Evolutionary conservation across 129 eudicot species (phyloP).

Genomic region (Lactuca sativa): DNA sequence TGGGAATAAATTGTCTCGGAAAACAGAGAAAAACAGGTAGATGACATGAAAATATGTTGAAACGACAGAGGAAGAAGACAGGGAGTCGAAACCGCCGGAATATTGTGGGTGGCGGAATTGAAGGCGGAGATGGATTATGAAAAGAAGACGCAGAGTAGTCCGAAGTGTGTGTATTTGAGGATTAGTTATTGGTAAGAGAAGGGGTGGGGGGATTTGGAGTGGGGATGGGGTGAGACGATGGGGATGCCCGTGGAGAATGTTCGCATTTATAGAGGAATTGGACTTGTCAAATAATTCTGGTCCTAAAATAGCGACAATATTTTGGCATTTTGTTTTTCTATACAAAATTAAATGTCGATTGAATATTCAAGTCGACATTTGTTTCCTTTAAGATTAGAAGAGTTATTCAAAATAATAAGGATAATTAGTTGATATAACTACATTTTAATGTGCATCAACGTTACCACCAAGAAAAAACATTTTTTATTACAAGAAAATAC

Average conservation of each 20-base stretch:
- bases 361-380: background rate
- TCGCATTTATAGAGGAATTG: slow-evolving; percentile 23
- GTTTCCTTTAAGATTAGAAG: too few species aligned
- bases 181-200: slow-evolving; percentile 5
- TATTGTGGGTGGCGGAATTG: background rate
- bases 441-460: too few species aligned
- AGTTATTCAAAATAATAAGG: too few species aligned
- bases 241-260: slow-evolving; percentile 11
- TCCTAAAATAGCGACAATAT: slow-evolving; percentile 16
- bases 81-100: slow-evolving; percentile 13
- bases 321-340: background rate
- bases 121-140: background rate
- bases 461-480: too few species aligned
- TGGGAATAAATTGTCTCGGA: background rate
- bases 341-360: background rate
- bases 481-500: too few species aligned
- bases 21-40: background rate
- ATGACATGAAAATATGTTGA: slow-evolving; percentile 13
- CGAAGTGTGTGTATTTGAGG: slow-evolving; percentile 21
- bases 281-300: slow-evolving; percentile 2
- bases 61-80: slow-evolving; percentile 7
- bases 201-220: background rate
- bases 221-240: background rate
- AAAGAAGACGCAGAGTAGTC: slow-evolving; percentile 14
- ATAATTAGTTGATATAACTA: too few species aligned